Base-by-base conservation (phyloP, 352 stramenopile genomes). In the Pseudoperonospora humuli region DNA sequence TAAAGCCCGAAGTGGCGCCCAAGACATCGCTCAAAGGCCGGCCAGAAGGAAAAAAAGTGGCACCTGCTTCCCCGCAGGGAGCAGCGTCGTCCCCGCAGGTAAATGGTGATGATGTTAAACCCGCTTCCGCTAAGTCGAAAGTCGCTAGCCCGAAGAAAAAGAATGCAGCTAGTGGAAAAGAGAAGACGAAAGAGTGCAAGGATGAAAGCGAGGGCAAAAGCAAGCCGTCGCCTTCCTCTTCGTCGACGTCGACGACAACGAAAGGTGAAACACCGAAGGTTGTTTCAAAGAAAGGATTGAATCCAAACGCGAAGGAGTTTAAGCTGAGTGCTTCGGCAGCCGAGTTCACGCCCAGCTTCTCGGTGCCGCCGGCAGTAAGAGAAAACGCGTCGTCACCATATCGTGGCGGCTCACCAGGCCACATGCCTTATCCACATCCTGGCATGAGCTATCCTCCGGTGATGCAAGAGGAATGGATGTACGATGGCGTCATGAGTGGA, bases 221-320 rank as follows among this genome's bases (percentile, higher is more conserved):
- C 43, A 57, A 59, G 37, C 28, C 41, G n/a, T 26, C 28, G 13
- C 40, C 36, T 7, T 48, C 46, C 35, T 40, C 37, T 27, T 32
- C 37, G 13, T 41, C 46, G 11, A 44, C 44, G 21, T 44, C 50
- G 14, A 48, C 51, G 2, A 55, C 39, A 29, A 31, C 18, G 26
- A 62, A 54, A 32, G 35, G 50, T 10, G 54, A 59, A 18, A 24
- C 46, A 23, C 34, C 39, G 15, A 45, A 45, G 8, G 35, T 40
- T 17, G 47, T 60, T 25, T 39, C 64, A 19, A 91, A 86, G 56
- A 90, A 86, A 57, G 50, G 39, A 17, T 62, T 94, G 45, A 94
- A 94, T 46, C 73, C 78, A 26, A 85, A 89, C 21, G 79, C 79
- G 2, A 91, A 89, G 62, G 82, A 94, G 50, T 94, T 91, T 56